Base-by-base conservation (phyloP, 768 basidiomycete species). In the Termitomyces titanicus region DNA sequence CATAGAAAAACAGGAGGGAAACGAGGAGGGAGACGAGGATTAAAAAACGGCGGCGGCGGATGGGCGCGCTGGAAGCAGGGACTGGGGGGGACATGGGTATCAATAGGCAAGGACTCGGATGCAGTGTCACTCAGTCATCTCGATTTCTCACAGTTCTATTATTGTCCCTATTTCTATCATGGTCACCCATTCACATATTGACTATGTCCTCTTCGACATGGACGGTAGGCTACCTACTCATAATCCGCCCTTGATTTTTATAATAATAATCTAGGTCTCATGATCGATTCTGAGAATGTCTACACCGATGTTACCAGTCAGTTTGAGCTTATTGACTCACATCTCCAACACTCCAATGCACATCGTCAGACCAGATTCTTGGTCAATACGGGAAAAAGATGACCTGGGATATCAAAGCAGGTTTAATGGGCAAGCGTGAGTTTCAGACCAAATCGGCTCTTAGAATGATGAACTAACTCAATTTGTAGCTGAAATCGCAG, bases 321-420 rank as follows among this genome's bases (percentile, higher is more conserved):
- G 78, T 74, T 47, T 53, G 45, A 42, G 38, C 61, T 49, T 18
- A 22, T 17, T 12, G 13, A 43, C 24, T 47, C 9, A 57, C 8
- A 45, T 37, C 37, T 31, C n/a, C 33, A 15, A 58, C 39, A 4
- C 9, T 47, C 24, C 20, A 53, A 46, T 42, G 27, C 31, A 20
- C 27, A 17, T 57, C 44, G 18, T 38, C 51, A 88, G 90, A 93
- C 72, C 77, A 82, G 25, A 85, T 92, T 48, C 81, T 95, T 18
- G 81, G 76, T 17, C 77, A 74, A 11, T 85, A 87, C 63, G 90
- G 89, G 25, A 85, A 83, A 57, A 71, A 81, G 58, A 89, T 94
- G 86, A 89, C 88, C 3, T 92, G 90, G 90, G 86, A 89, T 54
- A 90, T 93, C 54, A 92, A 93, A 65, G 85, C 88, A n/a, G 88